Evolutionary conservation across 352 stramenopile species (phyloP).

Genomic region (Pythium periplocum): DNA sequence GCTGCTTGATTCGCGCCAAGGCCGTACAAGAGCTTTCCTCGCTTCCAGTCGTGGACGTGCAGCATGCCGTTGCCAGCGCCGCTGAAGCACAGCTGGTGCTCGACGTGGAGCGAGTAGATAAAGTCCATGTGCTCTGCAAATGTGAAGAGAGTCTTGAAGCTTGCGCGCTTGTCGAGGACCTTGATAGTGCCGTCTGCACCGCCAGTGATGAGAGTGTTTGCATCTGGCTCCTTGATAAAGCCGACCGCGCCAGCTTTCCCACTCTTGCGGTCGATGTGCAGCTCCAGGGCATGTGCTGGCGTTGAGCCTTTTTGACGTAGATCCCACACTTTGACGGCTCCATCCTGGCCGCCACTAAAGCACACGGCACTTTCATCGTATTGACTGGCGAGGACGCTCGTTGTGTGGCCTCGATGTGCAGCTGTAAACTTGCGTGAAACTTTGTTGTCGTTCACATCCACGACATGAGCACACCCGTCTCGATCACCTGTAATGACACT

Average conservation of each 20-base stretch:
- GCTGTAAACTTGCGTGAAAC: conserved; percentile 31
- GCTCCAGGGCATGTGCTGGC: conserved; percentile 25
- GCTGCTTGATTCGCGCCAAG: conserved; percentile 82
- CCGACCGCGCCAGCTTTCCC: conserved; percentile 65
- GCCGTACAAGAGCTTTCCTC: conserved; percentile 67
- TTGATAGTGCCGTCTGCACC: conserved; percentile 77
- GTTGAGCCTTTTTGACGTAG: conserved; percentile 31
- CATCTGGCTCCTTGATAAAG: conserved; percentile 52
- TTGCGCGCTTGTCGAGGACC: conserved; percentile 64
- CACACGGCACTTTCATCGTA: conserved; percentile 18
- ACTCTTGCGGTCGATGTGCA: conserved; percentile 53
- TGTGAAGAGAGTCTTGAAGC: conserved; percentile 37
- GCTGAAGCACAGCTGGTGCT: conserved; percentile 68
- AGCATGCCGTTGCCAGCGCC: conserved; percentile 83
- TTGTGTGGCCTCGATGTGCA: conserved; percentile 60
- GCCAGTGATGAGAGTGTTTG: conserved; percentile 52
- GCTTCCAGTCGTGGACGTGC: conserved; percentile 73
- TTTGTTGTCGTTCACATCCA: conserved; percentile 48
- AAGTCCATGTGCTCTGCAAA: conserved; percentile 84
- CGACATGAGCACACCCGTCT: conserved; percentile 55
- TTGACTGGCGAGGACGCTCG: conserved; percentile 44
- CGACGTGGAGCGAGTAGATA: conserved; percentile 78
- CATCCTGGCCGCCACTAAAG: conserved; percentile 81
- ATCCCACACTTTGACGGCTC: conserved; percentile 71
- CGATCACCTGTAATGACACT: conserved; percentile 53